These are phyloP conservation scores for Conticribra guillardii DNA, from an alignment of 108 stramenopile species.

Conservation along the genomic window DNA sequence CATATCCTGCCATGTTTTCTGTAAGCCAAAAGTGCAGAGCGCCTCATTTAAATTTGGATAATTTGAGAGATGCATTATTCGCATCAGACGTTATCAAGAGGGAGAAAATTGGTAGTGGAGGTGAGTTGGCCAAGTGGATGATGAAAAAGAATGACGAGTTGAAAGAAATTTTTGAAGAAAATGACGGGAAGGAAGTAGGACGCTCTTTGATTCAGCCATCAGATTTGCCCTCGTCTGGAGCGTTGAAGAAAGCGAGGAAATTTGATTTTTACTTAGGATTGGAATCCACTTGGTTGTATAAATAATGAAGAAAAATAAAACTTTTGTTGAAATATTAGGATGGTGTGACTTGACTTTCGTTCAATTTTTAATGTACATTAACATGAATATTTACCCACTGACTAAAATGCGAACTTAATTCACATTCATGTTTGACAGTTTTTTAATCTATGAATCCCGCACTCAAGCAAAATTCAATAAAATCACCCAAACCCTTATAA, in stretches of 20 bases:
- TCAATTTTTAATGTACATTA: not conserved
- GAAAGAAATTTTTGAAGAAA: slow-evolving; percentile 20
- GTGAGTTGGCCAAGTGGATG: slow-evolving; percentile 63
- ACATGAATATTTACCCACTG: not conserved
- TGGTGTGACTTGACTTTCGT: not conserved
- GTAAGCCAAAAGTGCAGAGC: slow-evolving; percentile 70
- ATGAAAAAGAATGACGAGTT: slow-evolving; percentile 59
- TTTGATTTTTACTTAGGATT: slow-evolving; percentile 84
- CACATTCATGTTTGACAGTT: not conserved
- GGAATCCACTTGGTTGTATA: slow-evolving; percentile 69
- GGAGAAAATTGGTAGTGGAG: slow-evolving; percentile 52
- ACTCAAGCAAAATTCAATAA: slow-evolving; percentile 72
- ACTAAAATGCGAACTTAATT: not conserved
- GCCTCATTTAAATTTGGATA: slow-evolving; percentile 90
- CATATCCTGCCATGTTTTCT: slow-evolving; percentile 91
- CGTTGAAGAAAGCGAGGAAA: slow-evolving; percentile 72
- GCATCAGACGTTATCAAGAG: slow-evolving; percentile 63
- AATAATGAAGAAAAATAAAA: slow-evolving; percentile 34
- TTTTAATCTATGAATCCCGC: slow-evolving; percentile 72
- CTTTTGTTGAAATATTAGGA: not conserved
- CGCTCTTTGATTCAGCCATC: not conserved
- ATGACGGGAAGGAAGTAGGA: not conserved
- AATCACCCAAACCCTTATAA: slow-evolving; percentile 62
- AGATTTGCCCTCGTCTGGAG: slow-evolving; percentile 29
- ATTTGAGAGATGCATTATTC: slow-evolving; percentile 87